Conservation (phyloP, 2,329 filamentous ascomycete genomes). For the Furcasterigmium furcatum region DNA sequence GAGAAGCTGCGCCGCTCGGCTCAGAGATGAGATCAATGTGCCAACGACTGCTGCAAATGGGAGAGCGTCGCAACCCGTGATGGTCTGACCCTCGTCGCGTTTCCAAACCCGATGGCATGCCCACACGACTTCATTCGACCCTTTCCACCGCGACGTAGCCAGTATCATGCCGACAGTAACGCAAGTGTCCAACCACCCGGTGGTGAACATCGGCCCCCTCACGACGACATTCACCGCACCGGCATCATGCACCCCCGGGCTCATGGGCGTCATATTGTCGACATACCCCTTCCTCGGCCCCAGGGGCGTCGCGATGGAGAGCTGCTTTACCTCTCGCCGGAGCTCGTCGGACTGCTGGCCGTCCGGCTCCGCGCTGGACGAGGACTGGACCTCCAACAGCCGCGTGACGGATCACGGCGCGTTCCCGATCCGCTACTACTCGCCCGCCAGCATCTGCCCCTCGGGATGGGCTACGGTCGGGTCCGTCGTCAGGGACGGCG, state of each 20-base stretch:
- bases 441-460: background rate
- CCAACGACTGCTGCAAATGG: background rate
- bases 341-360: too few relatives aligned
- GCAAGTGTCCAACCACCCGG: too few relatives aligned
- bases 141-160: too few relatives aligned
- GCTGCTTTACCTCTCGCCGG: too few relatives aligned
- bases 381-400: background rate
- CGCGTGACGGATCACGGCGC: background rate
- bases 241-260: background rate
- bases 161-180: too few relatives aligned
- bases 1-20: too few relatives aligned
- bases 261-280: too few relatives aligned
- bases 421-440: background rate
- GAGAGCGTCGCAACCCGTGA: background rate
- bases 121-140: too few relatives aligned
- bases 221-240: constrained; percentile 1
- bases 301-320: background rate
- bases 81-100: background rate
- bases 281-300: background rate
- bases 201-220: constrained; percentile 1
- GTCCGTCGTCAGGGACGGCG: background rate
- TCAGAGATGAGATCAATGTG: too few relatives aligned
- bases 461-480: background rate
- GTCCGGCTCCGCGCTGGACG: background rate
- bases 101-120: too few relatives aligned